Evolutionary conservation across 23 red algal species (phyloP), one percentile per base, ranked within the genome.

Genomic region (Gracilaria domingensis): DNA sequence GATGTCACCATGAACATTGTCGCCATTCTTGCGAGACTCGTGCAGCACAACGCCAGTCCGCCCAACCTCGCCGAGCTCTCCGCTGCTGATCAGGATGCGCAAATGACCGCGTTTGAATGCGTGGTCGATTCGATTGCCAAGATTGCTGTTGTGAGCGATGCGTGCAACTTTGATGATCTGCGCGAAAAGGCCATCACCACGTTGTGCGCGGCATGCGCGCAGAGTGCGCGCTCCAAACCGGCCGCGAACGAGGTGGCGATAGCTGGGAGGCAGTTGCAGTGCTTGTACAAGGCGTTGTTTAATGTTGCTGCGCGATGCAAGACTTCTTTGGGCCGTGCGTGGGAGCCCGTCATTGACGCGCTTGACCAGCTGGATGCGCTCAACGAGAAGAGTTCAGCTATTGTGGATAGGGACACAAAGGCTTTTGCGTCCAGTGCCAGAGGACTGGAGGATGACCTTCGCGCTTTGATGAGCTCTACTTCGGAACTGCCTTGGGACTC

Each of bases 361-460:
- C 38, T 90, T 16, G 74, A 81, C 32, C 59, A 90, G 12, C 38
- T 81, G 14, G 87, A 90, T 60, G 71, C 55, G 34, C 57, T 90
- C 12, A 26, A 60, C n/a, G 26, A 77, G n/a, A 77, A 25, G 5
- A 20, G 3, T 0, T 45, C 72, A 23, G 39, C 4, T 0, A 77
- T 6, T 20, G 12, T 11, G 1, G 72, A 77, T 50, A 1, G 72
- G 5, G 39, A 77, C 25, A 34, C 26, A n/a, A 77, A 77, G 72
- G 72, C 39, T 8, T 77, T 77, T 51, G 72, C 42, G 12, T 0
- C 8, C 39, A 28, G 38, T 6, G 45, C 21, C 0, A 20, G 30
- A 30, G 72, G 45, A 8, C 72, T 77, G 12, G 42, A 50, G 11
- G 72, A 77, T 5, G 50, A 45, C 6, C 28, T 50, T 30, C 38